Conservation (phyloP, 2,329 filamentous ascomycete species). For the Botrytis aclada region DNA sequence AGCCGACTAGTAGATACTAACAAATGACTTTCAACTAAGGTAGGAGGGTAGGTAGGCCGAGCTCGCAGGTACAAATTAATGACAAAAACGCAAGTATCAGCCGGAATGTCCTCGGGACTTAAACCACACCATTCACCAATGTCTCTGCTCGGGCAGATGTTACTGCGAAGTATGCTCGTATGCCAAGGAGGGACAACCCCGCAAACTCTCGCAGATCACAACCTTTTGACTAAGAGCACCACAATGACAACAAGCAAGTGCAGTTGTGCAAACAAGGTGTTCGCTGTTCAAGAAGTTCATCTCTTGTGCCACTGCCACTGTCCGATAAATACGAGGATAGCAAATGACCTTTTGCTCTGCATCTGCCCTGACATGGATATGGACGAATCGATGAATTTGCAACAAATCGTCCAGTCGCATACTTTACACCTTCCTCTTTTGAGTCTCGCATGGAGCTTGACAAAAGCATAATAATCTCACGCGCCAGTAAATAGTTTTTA, state of each 20-base stretch:
- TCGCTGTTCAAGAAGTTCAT: not conserved
- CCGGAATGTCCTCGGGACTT: not conserved
- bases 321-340: not conserved
- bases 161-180: not conserved
- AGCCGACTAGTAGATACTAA: not conserved
- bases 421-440: not conserved
- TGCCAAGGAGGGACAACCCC: conserved; percentile 2
- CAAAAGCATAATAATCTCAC: conserved; percentile 13
- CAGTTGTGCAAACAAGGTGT: not conserved
- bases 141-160: conserved; percentile 1
- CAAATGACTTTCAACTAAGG: not conserved
- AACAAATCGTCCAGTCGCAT: not conserved
- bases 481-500: conserved; percentile 4
- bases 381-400: not conserved
- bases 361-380: not conserved
- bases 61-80: not conserved
- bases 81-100: not conserved
- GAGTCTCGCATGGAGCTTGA: not conserved
- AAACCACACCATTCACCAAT: not conserved
- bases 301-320: not conserved
- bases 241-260: not conserved
- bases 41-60: too few relatives aligned
- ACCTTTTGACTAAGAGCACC: not conserved
- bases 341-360: not conserved
- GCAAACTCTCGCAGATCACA: not conserved